A percentile compares a stretch with the other conserved stretches of the same genome.
phyloP scores from a whole-genome alignment of 345 rosid genomes.

The Bretschneidera sinensis region DNA sequence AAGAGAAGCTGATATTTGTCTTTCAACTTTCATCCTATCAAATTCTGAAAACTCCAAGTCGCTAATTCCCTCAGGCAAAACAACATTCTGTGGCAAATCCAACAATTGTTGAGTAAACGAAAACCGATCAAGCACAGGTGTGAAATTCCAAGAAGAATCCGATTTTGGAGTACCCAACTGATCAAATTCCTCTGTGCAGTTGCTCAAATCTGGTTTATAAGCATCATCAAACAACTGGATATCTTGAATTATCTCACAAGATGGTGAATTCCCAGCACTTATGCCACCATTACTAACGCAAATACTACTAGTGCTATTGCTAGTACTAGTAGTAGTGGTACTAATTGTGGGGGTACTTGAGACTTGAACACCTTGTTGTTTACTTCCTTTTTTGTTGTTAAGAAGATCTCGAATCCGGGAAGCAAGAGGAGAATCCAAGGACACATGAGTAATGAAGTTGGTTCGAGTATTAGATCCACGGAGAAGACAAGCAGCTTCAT shows the following conservation, averaged over 20 bases:
- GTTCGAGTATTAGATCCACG: constrained; percentile 77
- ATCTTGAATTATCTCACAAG: constrained; percentile 19
- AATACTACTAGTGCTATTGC: constrained; percentile 18
- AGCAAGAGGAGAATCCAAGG: constrained; percentile 62
- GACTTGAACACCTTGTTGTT: constrained; percentile 13
- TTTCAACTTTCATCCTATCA: constrained; percentile 63
- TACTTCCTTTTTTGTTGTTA: constrained; percentile 34
- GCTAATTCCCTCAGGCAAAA: constrained; percentile 8
- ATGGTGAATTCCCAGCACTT: constrained; percentile 11
- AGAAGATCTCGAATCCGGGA: constrained; percentile 54
- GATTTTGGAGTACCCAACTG: constrained; percentile 22
- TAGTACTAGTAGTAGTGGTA: constrained; percentile 4
- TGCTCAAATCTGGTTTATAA: constrained; percentile 59
- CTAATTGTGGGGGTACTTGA: constrained; percentile 1
- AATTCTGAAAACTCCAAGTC: constrained; percentile 47
- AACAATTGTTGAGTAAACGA: constrained; percentile 37
- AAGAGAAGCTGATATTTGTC: constrained; percentile 64
- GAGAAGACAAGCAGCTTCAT: constrained; percentile 77
- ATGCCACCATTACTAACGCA: constrained; percentile 17
- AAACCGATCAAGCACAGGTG: constrained; percentile 39
- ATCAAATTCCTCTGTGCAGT: constrained; percentile 27
- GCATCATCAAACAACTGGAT: constrained; percentile 37
- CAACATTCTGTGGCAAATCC: constrained; percentile 33
- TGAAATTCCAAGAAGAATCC: constrained; percentile 26
- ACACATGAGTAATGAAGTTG: constrained; percentile 51